A percentile compares a stretch with the other conserved stretches of the same genome.
These are phyloP conservation scores for Aspergillus sclerotialis DNA, from an alignment of 2,329 filamentous ascomycete species.

Conservation along the genomic window DNA sequence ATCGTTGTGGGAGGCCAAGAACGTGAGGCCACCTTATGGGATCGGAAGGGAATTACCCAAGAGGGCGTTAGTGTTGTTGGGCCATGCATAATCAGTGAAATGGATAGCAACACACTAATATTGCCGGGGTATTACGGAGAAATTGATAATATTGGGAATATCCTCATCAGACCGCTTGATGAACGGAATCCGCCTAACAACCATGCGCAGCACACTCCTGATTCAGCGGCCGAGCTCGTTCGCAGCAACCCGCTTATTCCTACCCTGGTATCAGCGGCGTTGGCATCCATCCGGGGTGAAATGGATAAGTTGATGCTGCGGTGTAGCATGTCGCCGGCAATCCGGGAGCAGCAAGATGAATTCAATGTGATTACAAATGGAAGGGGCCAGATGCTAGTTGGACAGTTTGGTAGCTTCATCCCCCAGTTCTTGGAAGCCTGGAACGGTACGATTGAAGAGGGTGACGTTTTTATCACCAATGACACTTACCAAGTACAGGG, in stretches of 20 bases:
- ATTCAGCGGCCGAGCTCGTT: conserved; percentile 31
- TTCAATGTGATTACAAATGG: conserved; percentile 48
- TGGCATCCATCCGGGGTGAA: conserved; percentile 41
- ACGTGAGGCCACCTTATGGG: conserved; percentile 39
- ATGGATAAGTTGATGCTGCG: conserved; percentile 48
- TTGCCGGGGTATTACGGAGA: conserved; percentile 42
- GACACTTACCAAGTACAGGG: conserved; percentile 45
- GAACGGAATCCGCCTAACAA: conserved; percentile 14
- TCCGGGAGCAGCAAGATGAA: conserved; percentile 47
- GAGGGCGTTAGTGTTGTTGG: conserved; percentile 36
- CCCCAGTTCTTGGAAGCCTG: conserved; percentile 41
- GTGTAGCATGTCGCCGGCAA: conserved; percentile 45
- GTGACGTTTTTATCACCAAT: conserved; percentile 47
- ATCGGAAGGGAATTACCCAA: conserved; percentile 35
- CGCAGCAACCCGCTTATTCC: conserved; percentile 36
- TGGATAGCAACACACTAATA: conserved; percentile 47
- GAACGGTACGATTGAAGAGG: conserved; percentile 43
- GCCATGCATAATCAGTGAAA: conserved; percentile 44
- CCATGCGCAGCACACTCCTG: conserved; percentile 26
- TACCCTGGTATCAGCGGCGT: conserved; percentile 39
- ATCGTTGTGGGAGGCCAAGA: conserved; percentile 37
- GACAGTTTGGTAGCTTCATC: conserved; percentile 47
- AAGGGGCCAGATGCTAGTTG: conserved; percentile 45
- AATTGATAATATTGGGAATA: conserved; percentile 44
- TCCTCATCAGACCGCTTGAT: conserved; percentile 39